Conservation (phyloP, 2,329 filamentous ascomycete species). For the Penicillium janthinellum region DNA sequence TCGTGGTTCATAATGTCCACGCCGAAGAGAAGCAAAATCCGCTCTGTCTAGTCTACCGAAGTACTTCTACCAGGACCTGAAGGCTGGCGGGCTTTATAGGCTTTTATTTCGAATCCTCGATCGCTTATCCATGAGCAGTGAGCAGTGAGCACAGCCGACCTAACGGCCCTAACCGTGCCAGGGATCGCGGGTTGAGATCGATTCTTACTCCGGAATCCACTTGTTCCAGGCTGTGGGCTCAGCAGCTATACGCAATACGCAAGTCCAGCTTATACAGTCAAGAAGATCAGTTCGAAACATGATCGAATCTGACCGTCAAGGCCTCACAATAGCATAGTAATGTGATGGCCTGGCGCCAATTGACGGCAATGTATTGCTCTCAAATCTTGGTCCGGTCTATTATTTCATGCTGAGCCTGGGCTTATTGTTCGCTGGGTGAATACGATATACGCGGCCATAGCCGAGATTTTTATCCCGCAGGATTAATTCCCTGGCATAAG, state of each 20-base stretch:
- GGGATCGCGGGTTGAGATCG: not conserved
- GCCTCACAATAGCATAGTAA: not conserved
- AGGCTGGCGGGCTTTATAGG: not conserved
- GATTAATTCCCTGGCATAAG: not conserved
- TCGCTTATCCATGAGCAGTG: not conserved
- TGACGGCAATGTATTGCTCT: too few relatives aligned
- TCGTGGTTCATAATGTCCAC: slow-evolving; percentile 16
- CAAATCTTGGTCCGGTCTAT: not conserved
- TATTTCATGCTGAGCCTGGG: not conserved
- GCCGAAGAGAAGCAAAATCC: not conserved
- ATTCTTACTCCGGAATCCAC: not conserved
- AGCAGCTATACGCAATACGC: slow-evolving; percentile 1
- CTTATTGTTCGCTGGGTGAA: not conserved
- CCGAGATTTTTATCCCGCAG: not conserved
- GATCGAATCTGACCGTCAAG: too few relatives aligned
- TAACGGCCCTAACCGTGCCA: slow-evolving; percentile 4
- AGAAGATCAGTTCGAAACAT: not conserved
- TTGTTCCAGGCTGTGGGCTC: slow-evolving; percentile 1
- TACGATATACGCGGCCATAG: not conserved
- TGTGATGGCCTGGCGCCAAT: too few relatives aligned
- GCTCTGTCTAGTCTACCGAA: not conserved
- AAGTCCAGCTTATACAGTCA: not conserved
- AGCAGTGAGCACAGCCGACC: not conserved
- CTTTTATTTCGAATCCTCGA: not conserved
- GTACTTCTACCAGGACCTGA: not conserved